Evolutionary conservation across 2,329 filamentous ascomycete genomes (phyloP), one percentile per base, ranked within the genome.

Genomic region (Aspergillus fijiensis): DNA sequence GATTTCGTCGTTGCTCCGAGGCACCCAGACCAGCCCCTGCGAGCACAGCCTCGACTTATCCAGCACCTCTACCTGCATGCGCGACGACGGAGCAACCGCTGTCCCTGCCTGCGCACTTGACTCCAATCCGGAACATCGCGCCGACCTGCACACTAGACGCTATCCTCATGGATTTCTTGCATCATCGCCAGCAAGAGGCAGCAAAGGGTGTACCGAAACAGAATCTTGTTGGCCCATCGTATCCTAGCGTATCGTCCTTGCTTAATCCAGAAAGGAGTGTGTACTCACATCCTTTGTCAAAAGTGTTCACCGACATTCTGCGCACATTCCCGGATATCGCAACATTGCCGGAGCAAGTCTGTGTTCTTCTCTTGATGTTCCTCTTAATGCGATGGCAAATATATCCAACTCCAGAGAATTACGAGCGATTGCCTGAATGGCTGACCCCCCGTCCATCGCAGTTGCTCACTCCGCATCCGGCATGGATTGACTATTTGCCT

Each of bases 311-410:
- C 48, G 91, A 96, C 73, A 92, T 96, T 60, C 80, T 96, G 11
- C 82, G 85, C 64, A 91, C 89, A n/a, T 96, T 96, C 67, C 91
- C 92, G 0, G 88, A 90, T 67, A 86, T 96, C 31, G 85, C 84
- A 4, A 83, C 82, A n/a, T 82, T 96, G 0, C 92, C 92, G 0
- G 92, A 96, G 76, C 89, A 90, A 68, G 86, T 96, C 0, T 92
- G 89, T 9, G 86, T 91, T 6, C 82, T 96, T 7, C 96, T 93
- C 73, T 80, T 89, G 70, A 96, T 96, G 90, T 96, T 96, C 75
- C 82, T 93, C 33, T 72, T 92, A 64, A 91, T 95, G 88, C 85
- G 89, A 48, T 96, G 92, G 91, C 87, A 91, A 72, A 89, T 96
- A 59, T 85, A 85, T 29, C 91, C 92, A 0, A 91, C 90, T 0